These are phyloP conservation scores for Aspergillus intermedius DNA, from an alignment of 2,329 filamentous ascomycete species.

Conservation along the genomic window DNA sequence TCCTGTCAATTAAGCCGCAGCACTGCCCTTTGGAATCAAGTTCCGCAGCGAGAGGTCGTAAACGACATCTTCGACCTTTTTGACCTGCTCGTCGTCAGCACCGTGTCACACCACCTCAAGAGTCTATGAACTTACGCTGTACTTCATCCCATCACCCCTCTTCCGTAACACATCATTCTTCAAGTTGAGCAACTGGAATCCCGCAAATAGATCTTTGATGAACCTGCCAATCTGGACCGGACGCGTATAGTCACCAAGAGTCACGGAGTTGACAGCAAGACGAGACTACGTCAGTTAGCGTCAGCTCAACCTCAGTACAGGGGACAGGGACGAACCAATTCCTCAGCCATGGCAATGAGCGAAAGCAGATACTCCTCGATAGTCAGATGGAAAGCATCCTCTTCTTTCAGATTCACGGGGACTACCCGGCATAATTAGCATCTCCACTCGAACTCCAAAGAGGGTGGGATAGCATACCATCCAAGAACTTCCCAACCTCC, in stretches of 20 bases:
- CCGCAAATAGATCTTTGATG: constrained; percentile 89
- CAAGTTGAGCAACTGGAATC: constrained; percentile 93
- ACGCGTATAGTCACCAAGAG: constrained; percentile 76
- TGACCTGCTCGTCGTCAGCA: constrained; percentile 51
- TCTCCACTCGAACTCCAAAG: too few species aligned
- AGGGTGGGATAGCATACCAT: constrained; percentile 47
- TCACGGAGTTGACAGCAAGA: constrained; percentile 89
- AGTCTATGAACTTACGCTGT: constrained; percentile 49
- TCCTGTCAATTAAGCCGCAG: too few species aligned
- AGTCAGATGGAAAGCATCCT: constrained; percentile 87
- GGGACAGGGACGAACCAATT: constrained; percentile 52
- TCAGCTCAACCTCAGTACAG: not conserved
- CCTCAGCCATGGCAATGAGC: constrained; percentile 79
- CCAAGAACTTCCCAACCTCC: constrained; percentile 71
- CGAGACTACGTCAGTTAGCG: constrained; percentile 49
- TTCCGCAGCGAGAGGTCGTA: constrained; percentile 90
- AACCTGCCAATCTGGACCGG: constrained; percentile 85
- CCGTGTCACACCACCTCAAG: not conserved
- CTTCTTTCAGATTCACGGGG: constrained; percentile 82
- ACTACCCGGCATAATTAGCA: constrained; percentile 46
- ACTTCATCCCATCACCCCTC: constrained; percentile 89
- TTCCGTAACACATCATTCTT: constrained; percentile 91
- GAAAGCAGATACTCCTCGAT: constrained; percentile 95
- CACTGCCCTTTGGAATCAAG: constrained; percentile 53
- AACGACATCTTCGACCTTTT: constrained; percentile 96